Conservation (phyloP, 2,329 filamentous ascomycete genomes). For the Colletotrichum tropicicola region DNA sequence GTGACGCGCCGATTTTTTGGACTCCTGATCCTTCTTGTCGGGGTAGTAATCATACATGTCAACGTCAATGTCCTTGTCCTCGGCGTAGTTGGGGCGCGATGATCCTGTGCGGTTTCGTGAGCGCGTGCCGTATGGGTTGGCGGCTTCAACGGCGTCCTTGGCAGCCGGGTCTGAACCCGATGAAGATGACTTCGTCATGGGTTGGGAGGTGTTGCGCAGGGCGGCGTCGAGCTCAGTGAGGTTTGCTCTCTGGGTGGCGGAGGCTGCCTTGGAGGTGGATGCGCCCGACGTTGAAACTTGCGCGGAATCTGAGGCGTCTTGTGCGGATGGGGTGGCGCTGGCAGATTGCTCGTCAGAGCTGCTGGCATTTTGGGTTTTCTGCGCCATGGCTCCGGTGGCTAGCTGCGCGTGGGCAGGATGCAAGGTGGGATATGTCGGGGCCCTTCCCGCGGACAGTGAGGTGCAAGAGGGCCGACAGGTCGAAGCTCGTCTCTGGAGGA, state of each 20-base stretch:
- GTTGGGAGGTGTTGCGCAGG: constrained; percentile 44
- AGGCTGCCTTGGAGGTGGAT: constrained; percentile 23
- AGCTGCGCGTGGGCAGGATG: constrained; percentile 15
- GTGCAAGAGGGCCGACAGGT: constrained; percentile 31
- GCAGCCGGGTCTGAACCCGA: constrained; percentile 54
- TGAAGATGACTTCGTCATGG: constrained; percentile 58
- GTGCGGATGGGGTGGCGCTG: constrained; percentile 29
- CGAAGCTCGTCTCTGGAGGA: constrained; percentile 16
- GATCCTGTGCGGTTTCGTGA: constrained; percentile 87
- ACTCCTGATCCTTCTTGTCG: constrained; percentile 63
- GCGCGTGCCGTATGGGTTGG: constrained; percentile 88
- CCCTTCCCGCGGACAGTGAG: constrained; percentile 28
- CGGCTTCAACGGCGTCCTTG: constrained; percentile 61
- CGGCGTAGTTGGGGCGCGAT: constrained; percentile 91
- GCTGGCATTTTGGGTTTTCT: constrained; percentile 27
- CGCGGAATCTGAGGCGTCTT: constrained; percentile 30
- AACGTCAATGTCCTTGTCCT: constrained; percentile 89
- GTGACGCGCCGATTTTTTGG: constrained; percentile 65
- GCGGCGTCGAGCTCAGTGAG: constrained; percentile 44
- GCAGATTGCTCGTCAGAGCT: constrained; percentile 30
- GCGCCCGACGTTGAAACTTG: constrained; percentile 16
- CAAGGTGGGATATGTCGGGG: constrained; percentile 16
- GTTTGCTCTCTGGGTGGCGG: constrained; percentile 37
- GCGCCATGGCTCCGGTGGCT: constrained; percentile 28
- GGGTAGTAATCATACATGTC: constrained; percentile 79